Base-by-base conservation (phyloP, 2,329 filamentous ascomycete species). In the Pseudocercospora fuligena region DNA sequence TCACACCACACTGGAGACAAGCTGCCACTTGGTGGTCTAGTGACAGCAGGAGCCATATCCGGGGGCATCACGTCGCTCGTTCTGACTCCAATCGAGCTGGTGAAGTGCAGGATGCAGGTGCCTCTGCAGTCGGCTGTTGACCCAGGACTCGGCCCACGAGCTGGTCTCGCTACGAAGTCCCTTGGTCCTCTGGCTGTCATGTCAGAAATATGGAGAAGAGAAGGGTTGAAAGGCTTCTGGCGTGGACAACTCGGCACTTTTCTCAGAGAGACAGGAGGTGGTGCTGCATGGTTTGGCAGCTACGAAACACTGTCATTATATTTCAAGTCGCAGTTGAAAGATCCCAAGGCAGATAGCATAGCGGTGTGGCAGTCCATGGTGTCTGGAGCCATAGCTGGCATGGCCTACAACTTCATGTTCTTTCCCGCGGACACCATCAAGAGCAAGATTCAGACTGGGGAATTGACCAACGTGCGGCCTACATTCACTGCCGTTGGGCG, bases 61-160 rank as follows among this genome's bases (percentile, higher is more conserved):
- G 95, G 95, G 36, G 91, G 92, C 46, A 91, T 97, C 75, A 97
- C 95, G 0, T 97, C 93, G 0, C 85, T 97, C 57, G 88, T 97
- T 33, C 87, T 99, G 68, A 99, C 95, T 0, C 95, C 95, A 0
- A 93, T 99, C 72, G 95, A 99, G 81, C 87, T 99, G 61, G 92
- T 99, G 77, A 99, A 99, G 82, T 99, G 95, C 86, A 96, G 95
- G 81, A 97, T 99, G 82, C 95, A 99, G 79, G 94, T 94, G 0
- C 92, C 86, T 16, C 64, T 81, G 4, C 77, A 81, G 57, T 73
- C 74, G 1, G 63, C 71, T 14, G 51, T 74, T 56, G 75, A 78
- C 51, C 69, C 73, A 1, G 72, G 64, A 1, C 66, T 75, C 11
- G 65, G 69, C 12, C 57, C 68, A 4, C 63, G 64, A 33, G 54